Conservation (phyloP, 75 land plant species). For the Sequoiadendron giganteum region DNA sequence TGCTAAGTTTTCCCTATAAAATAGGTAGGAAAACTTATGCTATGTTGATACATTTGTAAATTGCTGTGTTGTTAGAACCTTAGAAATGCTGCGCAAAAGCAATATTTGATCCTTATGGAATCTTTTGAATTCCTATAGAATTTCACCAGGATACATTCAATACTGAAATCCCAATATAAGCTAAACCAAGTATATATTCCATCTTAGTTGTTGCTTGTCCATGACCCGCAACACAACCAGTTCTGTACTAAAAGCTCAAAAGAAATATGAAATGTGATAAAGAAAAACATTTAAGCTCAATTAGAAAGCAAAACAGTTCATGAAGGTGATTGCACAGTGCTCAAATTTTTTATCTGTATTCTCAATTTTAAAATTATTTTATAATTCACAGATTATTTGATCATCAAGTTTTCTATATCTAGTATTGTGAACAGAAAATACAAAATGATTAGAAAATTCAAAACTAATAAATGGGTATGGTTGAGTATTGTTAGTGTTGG, state of each 20-base stretch:
- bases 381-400: background rate
- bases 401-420: background rate
- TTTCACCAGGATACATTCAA: background rate
- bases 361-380: background rate
- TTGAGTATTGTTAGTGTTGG: background rate
- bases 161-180: background rate
- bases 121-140: background rate
- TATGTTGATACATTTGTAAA: too few species aligned
- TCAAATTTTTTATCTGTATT: background rate
- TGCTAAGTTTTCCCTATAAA: background rate
- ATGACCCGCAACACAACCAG: background rate
- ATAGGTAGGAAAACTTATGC: background rate
- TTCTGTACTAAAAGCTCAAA: background rate
- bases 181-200: background rate
- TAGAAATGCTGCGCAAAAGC: background rate
- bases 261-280: background rate
- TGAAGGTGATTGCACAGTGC: background rate
- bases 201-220: background rate
- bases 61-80: background rate
- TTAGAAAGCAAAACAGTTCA: background rate
- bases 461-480: background rate
- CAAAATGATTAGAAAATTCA: background rate
- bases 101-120: background rate
- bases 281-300: background rate
- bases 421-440: background rate